Percentiles rank a stretch among this genome's conserved stretches.
Evolutionary conservation across 2,329 filamentous ascomycete genomes (phyloP).

Genomic region (Penicillium corylophilum): DNA sequence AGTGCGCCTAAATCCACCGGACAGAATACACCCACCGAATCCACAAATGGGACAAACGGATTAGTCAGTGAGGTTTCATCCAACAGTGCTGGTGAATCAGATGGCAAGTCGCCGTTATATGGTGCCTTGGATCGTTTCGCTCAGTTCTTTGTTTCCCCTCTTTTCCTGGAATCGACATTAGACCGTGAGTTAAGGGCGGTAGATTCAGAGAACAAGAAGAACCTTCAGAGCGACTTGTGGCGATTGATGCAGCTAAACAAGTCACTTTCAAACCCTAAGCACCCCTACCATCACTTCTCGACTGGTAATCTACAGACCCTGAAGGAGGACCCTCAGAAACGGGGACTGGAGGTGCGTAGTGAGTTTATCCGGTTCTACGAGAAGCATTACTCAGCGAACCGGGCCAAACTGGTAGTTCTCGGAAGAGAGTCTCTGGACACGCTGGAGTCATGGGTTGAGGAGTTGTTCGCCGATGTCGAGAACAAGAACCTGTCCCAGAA

Average conservation of each 20-base stretch:
- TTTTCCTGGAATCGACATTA: conserved; percentile 80
- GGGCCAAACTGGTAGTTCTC: conserved; percentile 87
- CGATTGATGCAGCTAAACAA: conserved; percentile 84
- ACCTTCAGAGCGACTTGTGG: conserved; percentile 87
- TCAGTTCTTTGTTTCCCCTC: conserved; percentile 86
- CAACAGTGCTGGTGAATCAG: conserved; percentile 20
- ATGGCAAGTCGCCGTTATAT: conserved; percentile 61
- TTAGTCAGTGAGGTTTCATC: conserved; percentile 14
- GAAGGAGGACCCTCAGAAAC: conserved; percentile 74
- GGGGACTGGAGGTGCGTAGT: conserved; percentile 79
- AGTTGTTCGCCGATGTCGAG: conserved; percentile 76
- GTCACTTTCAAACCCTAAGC: conserved; percentile 78
- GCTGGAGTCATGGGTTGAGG: conserved; percentile 77
- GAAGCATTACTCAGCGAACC: conserved; percentile 86
- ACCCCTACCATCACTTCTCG: conserved; percentile 88
- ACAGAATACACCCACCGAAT: conserved; percentile 26
- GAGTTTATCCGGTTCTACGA: conserved; percentile 92
- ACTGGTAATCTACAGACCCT: conserved; percentile 86
- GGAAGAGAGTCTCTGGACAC: conserved; percentile 80
- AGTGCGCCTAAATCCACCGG: conserved; percentile 30
- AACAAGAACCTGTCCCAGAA: conserved; percentile 76
- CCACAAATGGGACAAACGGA: conserved; percentile 27
- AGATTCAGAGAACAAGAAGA: conserved; percentile 97
- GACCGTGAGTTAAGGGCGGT: conserved; percentile 86
- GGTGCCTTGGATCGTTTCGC: conserved; percentile 88